Conservation (phyloP, 2,329 filamentous ascomycete genomes). For the Talaromyces albobiverticillius region DNA sequence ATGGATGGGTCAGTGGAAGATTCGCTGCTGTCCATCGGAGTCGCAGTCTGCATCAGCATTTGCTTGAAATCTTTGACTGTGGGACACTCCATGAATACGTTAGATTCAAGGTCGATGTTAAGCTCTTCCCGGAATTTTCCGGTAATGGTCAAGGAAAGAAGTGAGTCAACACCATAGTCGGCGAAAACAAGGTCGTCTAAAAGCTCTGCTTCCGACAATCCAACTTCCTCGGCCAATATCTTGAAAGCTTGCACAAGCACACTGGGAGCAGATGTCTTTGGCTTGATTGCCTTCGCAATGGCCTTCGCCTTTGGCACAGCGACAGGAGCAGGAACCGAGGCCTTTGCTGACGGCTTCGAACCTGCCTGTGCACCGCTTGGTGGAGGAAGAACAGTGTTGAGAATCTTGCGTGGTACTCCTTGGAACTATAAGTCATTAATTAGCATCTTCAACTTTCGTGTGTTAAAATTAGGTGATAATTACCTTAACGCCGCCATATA, state of each 20-base stretch:
- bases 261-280: slow-evolving; percentile 27
- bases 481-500: slow-evolving; percentile 40
- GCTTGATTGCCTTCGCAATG: slow-evolving; percentile 25
- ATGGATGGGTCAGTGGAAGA: slow-evolving; percentile 29
- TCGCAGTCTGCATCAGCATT: slow-evolving; percentile 43
- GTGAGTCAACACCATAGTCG: slow-evolving; percentile 33
- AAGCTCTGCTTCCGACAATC: slow-evolving; percentile 32
- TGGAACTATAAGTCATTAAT: slow-evolving; percentile 30
- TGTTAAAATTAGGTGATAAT: neutral
- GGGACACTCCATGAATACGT: slow-evolving; percentile 14
- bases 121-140: slow-evolving; percentile 28
- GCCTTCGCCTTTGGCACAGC: slow-evolving; percentile 29
- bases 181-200: slow-evolving; percentile 21
- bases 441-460: neutral
- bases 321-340: slow-evolving; percentile 19
- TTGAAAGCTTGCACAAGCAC: slow-evolving; percentile 36
- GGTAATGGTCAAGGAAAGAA: slow-evolving; percentile 31
- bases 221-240: slow-evolving; percentile 34
- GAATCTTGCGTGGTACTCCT: slow-evolving; percentile 21
- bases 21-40: slow-evolving; percentile 30
- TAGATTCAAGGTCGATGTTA: slow-evolving; percentile 24
- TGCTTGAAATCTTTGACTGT: slow-evolving; percentile 34
- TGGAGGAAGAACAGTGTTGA: slow-evolving; percentile 36
- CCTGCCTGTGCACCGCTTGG: slow-evolving; percentile 23
- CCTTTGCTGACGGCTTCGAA: slow-evolving; percentile 21